phyloP scores from a whole-genome alignment of 768 basidiomycete genomes.

The Leccinum incarnatum region DNA sequence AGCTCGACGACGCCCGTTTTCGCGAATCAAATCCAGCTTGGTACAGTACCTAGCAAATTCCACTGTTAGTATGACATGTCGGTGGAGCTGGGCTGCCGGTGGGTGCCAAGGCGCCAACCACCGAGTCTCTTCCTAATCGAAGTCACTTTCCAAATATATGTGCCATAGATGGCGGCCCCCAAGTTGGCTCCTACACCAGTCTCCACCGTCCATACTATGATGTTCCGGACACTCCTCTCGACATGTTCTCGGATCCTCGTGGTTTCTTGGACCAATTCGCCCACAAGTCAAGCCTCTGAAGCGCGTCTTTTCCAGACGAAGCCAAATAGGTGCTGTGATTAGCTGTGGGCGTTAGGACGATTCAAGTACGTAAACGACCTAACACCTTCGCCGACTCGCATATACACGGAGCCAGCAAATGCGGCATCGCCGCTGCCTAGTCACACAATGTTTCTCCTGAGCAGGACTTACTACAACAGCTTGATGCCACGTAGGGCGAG shows the following conservation, averaged over 20 bases:
- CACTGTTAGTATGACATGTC: not conserved
- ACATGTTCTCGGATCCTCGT: not conserved
- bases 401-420: not conserved
- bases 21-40: not conserved
- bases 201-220: not conserved
- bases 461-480: not conserved
- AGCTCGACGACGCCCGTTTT: not conserved
- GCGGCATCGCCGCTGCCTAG: no score
- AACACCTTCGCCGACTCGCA: not conserved
- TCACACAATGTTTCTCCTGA: not conserved
- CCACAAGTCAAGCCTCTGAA: not conserved
- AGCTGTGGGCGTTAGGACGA: not conserved
- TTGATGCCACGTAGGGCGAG: not conserved
- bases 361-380: not conserved
- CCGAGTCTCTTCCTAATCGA: no score
- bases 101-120: no score
- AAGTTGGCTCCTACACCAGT: not conserved
- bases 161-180: not conserved
- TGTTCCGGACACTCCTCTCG: not conserved
- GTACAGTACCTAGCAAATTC: no score
- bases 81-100: not conserved
- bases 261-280: not conserved
- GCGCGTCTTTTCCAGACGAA: not conserved
- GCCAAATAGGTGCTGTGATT: not conserved
- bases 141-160: not conserved